phyloP scores from a whole-genome alignment of 768 basidiomycete species.

The Amanita molliuscula region DNA sequence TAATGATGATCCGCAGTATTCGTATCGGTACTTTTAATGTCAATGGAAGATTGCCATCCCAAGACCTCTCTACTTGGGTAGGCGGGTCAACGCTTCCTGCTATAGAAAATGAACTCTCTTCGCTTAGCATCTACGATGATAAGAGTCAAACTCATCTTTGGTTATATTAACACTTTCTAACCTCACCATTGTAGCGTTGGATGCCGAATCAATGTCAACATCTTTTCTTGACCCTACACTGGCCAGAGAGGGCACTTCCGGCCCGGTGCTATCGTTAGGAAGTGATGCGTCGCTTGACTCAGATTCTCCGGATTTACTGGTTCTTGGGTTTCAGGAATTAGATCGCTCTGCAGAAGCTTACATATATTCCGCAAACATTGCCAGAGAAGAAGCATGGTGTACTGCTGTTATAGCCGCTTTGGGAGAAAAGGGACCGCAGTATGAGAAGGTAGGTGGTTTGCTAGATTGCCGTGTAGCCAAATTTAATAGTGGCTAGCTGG shows the following conservation, averaged over 20 bases:
- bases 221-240: not conserved
- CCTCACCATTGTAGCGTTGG: not conserved
- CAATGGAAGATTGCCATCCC: conserved; percentile 65
- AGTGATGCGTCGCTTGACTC: not conserved
- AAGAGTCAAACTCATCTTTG: not conserved
- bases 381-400: conserved; percentile 65
- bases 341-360: conserved; percentile 74
- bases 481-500: conserved; percentile 31
- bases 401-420: conserved; percentile 55
- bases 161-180: not conserved
- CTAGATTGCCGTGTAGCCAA: not conserved
- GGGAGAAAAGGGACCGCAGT: conserved; percentile 52
- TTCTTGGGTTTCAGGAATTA: conserved; percentile 75
- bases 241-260: not conserved
- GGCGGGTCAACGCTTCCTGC: conserved; percentile 16
- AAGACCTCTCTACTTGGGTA: conserved; percentile 64
- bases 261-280: not conserved
- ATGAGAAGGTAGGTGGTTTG: conserved; percentile 46
- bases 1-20: conserved; percentile 28
- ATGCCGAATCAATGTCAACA: not conserved
- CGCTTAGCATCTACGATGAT: conserved; percentile 2
- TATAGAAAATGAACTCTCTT: not conserved
- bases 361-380: conserved; percentile 53
- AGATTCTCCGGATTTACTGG: conserved; percentile 50
- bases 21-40: conserved; percentile 81